Evolutionary conservation across 179 eudicot genomes (phyloP).

Genomic region (Spergularia azorica): DNA sequence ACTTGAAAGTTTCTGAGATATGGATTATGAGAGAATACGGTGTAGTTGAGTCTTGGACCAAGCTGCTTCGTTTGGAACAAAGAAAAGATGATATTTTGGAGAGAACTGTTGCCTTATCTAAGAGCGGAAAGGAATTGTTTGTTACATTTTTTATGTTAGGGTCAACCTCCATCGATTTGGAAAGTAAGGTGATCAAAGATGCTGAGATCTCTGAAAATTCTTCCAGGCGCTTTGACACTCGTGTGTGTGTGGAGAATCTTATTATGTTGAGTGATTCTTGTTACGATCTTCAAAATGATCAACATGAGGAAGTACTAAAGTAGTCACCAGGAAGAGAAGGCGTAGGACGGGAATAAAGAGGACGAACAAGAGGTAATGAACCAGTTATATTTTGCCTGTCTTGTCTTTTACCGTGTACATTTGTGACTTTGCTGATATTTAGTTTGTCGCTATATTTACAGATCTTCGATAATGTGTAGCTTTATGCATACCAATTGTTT

Average conservation of each 20-base stretch:
- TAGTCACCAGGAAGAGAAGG: no score
- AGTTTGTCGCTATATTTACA: no score
- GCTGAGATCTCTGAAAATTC: neutral
- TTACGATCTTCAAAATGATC: neutral
- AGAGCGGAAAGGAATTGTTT: neutral
- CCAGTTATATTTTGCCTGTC: no score
- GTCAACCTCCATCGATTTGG: neutral
- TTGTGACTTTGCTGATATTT: no score
- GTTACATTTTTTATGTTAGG: neutral
- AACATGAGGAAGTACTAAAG: neutral
- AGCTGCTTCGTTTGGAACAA: neutral
- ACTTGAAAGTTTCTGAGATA: neutral
- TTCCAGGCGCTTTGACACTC: neutral
- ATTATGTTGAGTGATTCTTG: neutral
- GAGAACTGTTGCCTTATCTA: neutral
- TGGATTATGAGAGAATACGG: slow-evolving; percentile 21
- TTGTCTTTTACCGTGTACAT: no score
- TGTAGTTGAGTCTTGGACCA: slow-evolving; percentile 3
- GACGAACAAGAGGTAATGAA: no score
- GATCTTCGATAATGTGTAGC: no score
- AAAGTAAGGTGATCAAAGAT: neutral
- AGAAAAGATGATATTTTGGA: neutral
- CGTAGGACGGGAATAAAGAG: no score
- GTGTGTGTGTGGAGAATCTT: slow-evolving; percentile 12
- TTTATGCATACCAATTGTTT: no score